Conservation (phyloP, 164 flowering plant genomes). For the Magnolia sinica region DNA sequence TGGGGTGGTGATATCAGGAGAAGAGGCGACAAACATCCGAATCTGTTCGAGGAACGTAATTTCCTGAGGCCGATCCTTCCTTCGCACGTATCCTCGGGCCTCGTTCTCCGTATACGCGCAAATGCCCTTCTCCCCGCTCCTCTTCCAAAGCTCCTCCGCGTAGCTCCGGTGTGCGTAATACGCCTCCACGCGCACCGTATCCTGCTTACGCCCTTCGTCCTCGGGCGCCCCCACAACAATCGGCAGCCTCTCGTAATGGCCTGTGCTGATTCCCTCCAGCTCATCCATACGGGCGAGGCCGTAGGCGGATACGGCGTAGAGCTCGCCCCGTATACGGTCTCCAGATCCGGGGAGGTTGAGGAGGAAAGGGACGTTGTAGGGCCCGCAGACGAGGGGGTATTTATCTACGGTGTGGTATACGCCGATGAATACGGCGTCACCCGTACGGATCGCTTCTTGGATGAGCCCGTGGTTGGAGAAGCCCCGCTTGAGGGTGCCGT, state of each 20-base stretch:
- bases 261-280: constrained; percentile 56
- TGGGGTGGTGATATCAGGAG: background rate
- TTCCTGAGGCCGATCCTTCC: constrained; percentile 59
- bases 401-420: constrained; percentile 30
- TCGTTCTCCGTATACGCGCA: constrained; percentile 44
- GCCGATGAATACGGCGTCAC: constrained; percentile 63
- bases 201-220: constrained; percentile 3
- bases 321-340: constrained; percentile 58
- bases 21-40: constrained; percentile 26
- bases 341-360: constrained; percentile 67
- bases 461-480: constrained; percentile 78
- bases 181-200: constrained; percentile 42
- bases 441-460: constrained; percentile 43
- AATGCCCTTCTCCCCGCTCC: constrained; percentile 50
- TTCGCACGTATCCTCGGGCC: constrained; percentile 64
- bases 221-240: constrained; percentile 19
- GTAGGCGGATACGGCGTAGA: constrained; percentile 62
- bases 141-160: constrained; percentile 67
- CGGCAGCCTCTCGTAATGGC: constrained; percentile 69
- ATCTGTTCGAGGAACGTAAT: constrained; percentile 60
- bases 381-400: constrained; percentile 87
- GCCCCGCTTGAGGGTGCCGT: constrained; percentile 81
- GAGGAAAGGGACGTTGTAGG: constrained; percentile 80
- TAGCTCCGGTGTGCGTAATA: constrained; percentile 72
- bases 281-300: constrained; percentile 63